Conservation (phyloP, 805 yeast species). For the Candida caryicola region DNA sequence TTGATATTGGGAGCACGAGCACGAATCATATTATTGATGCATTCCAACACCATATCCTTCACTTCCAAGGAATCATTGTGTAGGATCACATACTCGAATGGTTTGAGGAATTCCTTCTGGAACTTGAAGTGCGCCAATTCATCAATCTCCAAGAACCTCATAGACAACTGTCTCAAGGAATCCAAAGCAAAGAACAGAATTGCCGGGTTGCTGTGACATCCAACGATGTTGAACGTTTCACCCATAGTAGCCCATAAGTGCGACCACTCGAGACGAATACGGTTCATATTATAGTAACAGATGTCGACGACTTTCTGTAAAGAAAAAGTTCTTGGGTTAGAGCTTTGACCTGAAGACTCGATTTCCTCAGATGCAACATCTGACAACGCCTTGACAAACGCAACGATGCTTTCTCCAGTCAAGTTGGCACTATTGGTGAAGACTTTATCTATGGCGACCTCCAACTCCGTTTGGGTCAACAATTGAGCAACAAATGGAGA, state of each 20-base stretch:
- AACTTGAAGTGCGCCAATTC: conserved; percentile 94
- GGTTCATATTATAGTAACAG: conserved; percentile 94
- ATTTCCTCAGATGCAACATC: conserved; percentile 89
- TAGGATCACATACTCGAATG: conserved; percentile 75
- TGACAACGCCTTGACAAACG: conserved; percentile 82
- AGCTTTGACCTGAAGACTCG: conserved; percentile 77
- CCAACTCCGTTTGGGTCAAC: conserved; percentile 64
- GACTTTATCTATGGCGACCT: conserved; percentile 80
- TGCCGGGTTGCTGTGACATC: conserved; percentile 70
- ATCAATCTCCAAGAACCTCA: conserved; percentile 89
- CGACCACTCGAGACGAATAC: conserved; percentile 96
- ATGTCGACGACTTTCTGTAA: conserved; percentile 95
- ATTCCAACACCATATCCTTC: conserved; percentile 85
- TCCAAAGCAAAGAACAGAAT: conserved; percentile 90
- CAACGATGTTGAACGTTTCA: conserved; percentile 79
- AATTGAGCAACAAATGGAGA: conserved; percentile 54
- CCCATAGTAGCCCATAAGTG: conserved; percentile 95
- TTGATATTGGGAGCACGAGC: conserved; percentile 71
- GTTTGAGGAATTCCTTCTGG: conserved; percentile 89
- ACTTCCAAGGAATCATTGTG: conserved; percentile 68
- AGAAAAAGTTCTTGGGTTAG: conserved; percentile 86
- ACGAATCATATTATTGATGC: conserved; percentile 79
- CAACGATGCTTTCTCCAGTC: conserved; percentile 79
- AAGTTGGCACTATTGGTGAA: conserved; percentile 79
- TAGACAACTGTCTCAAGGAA: conserved; percentile 86